Base-by-base conservation (phyloP, 805 yeast genomes). In the Blastobotrys robertii region DNA sequence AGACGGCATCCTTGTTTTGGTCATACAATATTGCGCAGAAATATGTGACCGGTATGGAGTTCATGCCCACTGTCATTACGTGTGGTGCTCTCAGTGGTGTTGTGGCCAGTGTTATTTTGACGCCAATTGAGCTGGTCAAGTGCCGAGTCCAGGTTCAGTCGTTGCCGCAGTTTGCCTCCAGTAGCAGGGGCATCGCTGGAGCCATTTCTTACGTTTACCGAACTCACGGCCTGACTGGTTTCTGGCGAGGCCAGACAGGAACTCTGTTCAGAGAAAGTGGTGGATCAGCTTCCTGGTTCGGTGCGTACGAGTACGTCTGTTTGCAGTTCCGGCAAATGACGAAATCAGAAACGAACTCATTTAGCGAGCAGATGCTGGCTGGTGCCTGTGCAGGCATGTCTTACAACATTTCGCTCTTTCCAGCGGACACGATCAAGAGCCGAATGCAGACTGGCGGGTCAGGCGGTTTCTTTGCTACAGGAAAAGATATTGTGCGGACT, bases 221-320 rank as follows among this genome's bases (percentile, higher is more conserved):
- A 12, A 61, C 67, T 2, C 67, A 70, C 11, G 96, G 97, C 0
- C 5, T 84, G 0, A 35, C 51, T 8, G 96, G 95, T 0, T 68
- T 88, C 47, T 88, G 95, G 95, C 75, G 75, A 49, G 97, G 97
- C 1, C 87, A 87, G 51, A 66, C 78, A 0, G 79, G 92, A 14
- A 88, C 97, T 0, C 63, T 85, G 38, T 49, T 84, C 2, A 72
- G 97, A 53, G 97, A 88, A 58, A 72, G 84, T 32, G 81, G 87
- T 25, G 97, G 97, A 6, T 84, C 95, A 1, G 84, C 94, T 3
- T 79, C 90, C 1, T 88, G 97, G 97, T 88, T 88, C 65, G 90
- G 95, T 0, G 76, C 92, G 12, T 87, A 87, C 59, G 95, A 87
- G 57, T 63, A 70, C 37, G 64, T 73, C 6, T 59, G 47, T 29